Evolutionary conservation across 768 basidiomycete species (phyloP), one percentile per base, ranked within the genome.

Genomic region (Calocera cornea): DNA sequence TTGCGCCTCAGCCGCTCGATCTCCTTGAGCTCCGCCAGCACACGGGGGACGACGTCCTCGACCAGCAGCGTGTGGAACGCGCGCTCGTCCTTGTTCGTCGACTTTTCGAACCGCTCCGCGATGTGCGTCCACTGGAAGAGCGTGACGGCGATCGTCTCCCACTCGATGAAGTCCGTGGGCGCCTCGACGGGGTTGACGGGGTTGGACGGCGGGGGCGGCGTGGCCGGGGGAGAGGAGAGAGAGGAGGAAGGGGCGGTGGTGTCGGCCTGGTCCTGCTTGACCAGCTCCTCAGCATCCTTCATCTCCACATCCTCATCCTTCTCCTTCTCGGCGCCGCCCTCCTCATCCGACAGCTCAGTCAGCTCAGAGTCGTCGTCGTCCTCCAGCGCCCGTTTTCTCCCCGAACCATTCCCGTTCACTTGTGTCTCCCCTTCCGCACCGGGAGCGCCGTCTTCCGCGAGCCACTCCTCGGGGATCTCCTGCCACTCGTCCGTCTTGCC

Each of bases 91-190:
- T 88, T 87, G 75, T 95, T 86, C 1, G 85, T 85, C 1, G 88
- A 87, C 31, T 84, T 85, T 69, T 84, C 84, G 73, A 94, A 95
- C 41, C 79, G 86, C 38, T 88, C 84, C 14, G 86, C 83, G 50
- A 93, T 83, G 64, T 82, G 82, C 70, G 92, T 87, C 93, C 93
- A 97, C 70, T 97, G 92, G 14, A 83, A 79, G 1, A 92, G 80
- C 17, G 88, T 89, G 5, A 87, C 84, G 72, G 91, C 93, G 70
- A 95, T 85, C 92, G 89, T 89, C 79, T 95, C 91, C 94, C 95
- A 97, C 76, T 95, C 93, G 41, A 91, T 75, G 72, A 90, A 90
- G 63, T 82, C 82, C 1, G 79, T 78, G 2, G 81, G 70, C 72
- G n/a, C 72, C 72, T 38, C 65, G 68, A 44, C 73, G 76, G 17